Evolutionary conservation across 805 yeast species (phyloP), one percentile per base, ranked within the genome.

Genomic region (Komagataella populi): DNA sequence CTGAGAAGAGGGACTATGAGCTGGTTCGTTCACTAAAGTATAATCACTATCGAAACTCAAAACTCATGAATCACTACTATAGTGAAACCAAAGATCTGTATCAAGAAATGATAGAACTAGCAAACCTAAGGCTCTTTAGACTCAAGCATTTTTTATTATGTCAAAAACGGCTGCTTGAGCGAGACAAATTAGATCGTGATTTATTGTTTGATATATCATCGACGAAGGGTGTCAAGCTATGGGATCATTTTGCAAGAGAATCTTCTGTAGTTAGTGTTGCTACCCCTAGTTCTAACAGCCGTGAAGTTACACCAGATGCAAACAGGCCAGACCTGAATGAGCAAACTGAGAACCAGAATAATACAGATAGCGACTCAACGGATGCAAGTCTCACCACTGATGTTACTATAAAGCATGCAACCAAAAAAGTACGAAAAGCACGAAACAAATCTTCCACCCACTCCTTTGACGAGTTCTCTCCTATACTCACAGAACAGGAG

Each of bases 1-100:
- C 53, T 3, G 74, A 70, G 48, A 50, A 50, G 44, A 56, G 67
- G 48, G 73, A 69, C 51, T 63, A 54, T 49, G 68, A 65, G 47
- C 39, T 69, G 6, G 48, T 61, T 7, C 55, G 66, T 24, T 53
- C 63, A 17, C 59, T 62, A 46, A 48, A 57, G 2, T 54, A 54
- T 57, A 55, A 60, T 45, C 53, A 60, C 4, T 67, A 61, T 50
- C 55, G 55, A 44, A 57, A 60, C 30, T 57, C 62, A 39, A 60
- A 61, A 44, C 58, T 60, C 6, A 30, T 61, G 39, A 56, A 55
- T 12, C 52, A 53, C 5, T 68, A 57, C 50, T 55, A 63, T 16
- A 53, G 58, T 6, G 65, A 62, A 24, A 48, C 60, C 3, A 22
- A 58, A 16, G 66, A 61, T 45, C 52, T 59, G 2, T 63, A 65